These are phyloP conservation scores for Ganoderma resinaceum DNA, from an alignment of 1,284 basidiomycete species.

Conservation along the genomic window DNA sequence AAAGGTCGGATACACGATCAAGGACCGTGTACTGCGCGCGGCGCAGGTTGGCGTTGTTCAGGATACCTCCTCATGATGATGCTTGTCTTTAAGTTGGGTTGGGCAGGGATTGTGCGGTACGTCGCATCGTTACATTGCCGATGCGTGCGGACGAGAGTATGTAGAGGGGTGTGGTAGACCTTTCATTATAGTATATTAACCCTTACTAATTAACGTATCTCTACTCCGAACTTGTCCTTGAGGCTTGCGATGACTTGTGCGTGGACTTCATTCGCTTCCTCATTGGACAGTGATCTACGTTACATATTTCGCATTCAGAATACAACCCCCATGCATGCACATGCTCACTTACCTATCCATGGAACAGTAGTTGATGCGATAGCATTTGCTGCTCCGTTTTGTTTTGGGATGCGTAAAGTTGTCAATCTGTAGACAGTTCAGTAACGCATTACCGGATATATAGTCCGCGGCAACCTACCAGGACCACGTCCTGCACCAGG, in stretches of 20 bases:
- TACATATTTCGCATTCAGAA: conserved; percentile 21
- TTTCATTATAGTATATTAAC: conserved; percentile 35
- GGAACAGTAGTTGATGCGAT: conserved; percentile 93
- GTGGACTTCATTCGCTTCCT: conserved; percentile 88
- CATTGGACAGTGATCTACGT: conserved; percentile 84
- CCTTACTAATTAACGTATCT: conserved; percentile 68
- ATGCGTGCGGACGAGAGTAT: conserved; percentile 14
- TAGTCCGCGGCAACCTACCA: conserved; percentile 55
- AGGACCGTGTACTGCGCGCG: conserved; percentile 90
- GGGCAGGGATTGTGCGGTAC: conserved; percentile 8
- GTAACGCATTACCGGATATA: neutral
- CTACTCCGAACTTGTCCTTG: conserved; percentile 71
- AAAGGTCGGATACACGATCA: conserved; percentile 93
- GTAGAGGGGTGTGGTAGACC: conserved; percentile 34
- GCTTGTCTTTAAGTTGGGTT: conserved; percentile 2
- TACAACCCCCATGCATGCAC: neutral
- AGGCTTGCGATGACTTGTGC: conserved; percentile 59
- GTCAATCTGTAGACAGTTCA: conserved; percentile 74
- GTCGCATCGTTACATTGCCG: conserved; percentile 5
- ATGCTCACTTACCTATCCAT: conserved; percentile 82
- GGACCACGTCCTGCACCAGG: conserved; percentile 88
- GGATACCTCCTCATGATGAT: conserved; percentile 57
- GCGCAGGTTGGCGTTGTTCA: conserved; percentile 97
- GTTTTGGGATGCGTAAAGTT: conserved; percentile 93
- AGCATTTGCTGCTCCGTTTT: conserved; percentile 81